These are phyloP conservation scores for Hirsutella rhossiliensis DNA, from an alignment of 2,329 filamentous ascomycete genomes.

Conservation along the genomic window DNA sequence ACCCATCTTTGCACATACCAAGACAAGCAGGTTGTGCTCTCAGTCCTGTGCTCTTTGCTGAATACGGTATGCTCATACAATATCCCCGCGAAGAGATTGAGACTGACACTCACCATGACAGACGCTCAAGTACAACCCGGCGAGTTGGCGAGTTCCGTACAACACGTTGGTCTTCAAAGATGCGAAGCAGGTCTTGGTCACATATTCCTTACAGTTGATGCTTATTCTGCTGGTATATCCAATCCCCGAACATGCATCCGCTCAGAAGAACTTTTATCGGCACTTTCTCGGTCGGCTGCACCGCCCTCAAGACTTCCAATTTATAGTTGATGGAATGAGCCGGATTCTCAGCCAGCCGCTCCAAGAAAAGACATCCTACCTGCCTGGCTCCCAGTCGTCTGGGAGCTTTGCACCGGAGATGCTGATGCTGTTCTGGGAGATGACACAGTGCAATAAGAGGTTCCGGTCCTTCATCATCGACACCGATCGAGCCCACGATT, in stretches of 20 bases:
- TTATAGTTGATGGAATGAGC: conserved; percentile 89
- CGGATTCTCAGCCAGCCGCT: conserved; percentile 86
- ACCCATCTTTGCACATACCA: conserved; percentile 81
- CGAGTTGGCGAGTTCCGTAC: conserved; percentile 87
- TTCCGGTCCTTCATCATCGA: conserved; percentile 97
- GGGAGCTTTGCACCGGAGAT: conserved; percentile 88
- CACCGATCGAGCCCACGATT: conserved; percentile 85
- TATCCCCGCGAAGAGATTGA: background rate
- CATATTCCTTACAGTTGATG: conserved; percentile 85
- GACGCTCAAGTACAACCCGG: conserved; percentile 92
- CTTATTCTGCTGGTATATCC: conserved; percentile 77
- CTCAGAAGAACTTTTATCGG: conserved; percentile 83
- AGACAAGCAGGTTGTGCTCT: conserved; percentile 86
- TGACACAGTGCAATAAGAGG: conserved; percentile 91
- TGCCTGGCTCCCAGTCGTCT: conserved; percentile 70
- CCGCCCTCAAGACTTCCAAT: conserved; percentile 93
- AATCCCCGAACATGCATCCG: conserved; percentile 60
- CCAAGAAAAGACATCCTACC: conserved; percentile 76
- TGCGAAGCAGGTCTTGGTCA: conserved; percentile 78
- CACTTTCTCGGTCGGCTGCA: conserved; percentile 86
- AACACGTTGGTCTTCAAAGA: conserved; percentile 88
- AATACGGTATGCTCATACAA: conserved; percentile 59
- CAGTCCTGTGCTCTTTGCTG: conserved; percentile 78
- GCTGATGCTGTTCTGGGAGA: conserved; percentile 96
- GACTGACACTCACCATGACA: conserved; percentile 20